phyloP scores from a whole-genome alignment of 75 land plant species.

The Sequoiadendron giganteum region DNA sequence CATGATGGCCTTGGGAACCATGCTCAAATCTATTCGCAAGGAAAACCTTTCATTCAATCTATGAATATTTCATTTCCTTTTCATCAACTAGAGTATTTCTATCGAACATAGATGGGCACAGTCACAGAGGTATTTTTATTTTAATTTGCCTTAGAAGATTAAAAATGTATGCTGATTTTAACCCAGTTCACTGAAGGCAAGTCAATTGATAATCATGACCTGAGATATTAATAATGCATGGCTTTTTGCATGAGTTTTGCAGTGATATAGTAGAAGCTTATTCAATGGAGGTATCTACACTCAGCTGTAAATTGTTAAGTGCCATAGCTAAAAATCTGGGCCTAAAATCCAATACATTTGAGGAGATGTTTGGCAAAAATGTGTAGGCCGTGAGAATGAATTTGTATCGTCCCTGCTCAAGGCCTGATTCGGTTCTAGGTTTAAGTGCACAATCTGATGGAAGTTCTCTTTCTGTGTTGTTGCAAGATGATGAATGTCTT shows the following conservation, averaged over 20 bases:
- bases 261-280: slow-evolving; percentile 61
- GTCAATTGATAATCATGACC: no score
- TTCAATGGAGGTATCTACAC: slow-evolving; percentile 27
- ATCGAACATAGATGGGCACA: no score
- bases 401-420: slow-evolving; percentile 34
- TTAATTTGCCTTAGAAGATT: no score
- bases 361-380: slow-evolving; percentile 25
- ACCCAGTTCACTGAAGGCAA: no score
- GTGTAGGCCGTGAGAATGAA: slow-evolving; percentile 33
- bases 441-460: slow-evolving; percentile 40
- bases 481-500: slow-evolving; percentile 17
- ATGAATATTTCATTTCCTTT: neutral
- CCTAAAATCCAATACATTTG: slow-evolving; percentile 9
- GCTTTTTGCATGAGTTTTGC: neutral
- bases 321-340: slow-evolving; percentile 55
- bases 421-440: slow-evolving; percentile 34
- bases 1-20: neutral
- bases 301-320: slow-evolving; percentile 30
- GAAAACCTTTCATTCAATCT: slow-evolving; percentile 15
- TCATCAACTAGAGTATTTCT: no score
- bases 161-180: no score
- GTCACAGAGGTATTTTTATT: no score
- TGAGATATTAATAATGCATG: neutral
- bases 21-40: slow-evolving; percentile 31
- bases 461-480: slow-evolving; percentile 36